phyloP scores from a whole-genome alignment of 1,284 basidiomycete species.

The Heterobasidion occidentale region DNA sequence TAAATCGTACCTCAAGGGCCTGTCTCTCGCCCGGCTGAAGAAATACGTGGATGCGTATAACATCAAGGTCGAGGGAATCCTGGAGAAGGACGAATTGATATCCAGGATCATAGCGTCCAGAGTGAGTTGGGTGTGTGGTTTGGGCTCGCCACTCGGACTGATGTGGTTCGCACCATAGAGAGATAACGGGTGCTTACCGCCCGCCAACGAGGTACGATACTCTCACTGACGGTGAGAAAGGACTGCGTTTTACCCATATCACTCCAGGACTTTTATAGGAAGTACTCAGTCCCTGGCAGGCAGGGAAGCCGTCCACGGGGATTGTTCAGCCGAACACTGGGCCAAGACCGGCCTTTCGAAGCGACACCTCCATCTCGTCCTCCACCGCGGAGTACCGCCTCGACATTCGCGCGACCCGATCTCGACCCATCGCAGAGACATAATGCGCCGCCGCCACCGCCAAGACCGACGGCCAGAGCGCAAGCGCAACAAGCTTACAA shows the following conservation, averaged over 20 bases:
- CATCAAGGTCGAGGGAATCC: conserved; percentile 48
- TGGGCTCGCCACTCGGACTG: background rate
- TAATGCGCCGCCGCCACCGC: conserved; percentile 6
- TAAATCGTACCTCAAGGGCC: conserved; percentile 40
- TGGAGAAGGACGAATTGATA: conserved; percentile 73
- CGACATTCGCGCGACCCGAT: conserved; percentile 30
- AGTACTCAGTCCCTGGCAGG: conserved; percentile 54
- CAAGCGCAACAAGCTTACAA: conserved; percentile 8
- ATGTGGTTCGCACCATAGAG: background rate
- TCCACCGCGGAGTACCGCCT: conserved; percentile 15
- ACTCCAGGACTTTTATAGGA: conserved; percentile 46
- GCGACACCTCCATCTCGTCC: conserved; percentile 16
- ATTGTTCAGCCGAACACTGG: conserved; percentile 34
- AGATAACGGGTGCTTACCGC: conserved; percentile 21
- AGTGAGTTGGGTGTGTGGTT: conserved; percentile 28
- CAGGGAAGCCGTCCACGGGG: conserved; percentile 37
- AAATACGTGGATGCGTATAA: conserved; percentile 65
- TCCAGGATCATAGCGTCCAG: conserved; percentile 50
- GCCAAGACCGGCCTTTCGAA: conserved; percentile 24
- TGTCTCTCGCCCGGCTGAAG: conserved; percentile 53
- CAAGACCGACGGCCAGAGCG: conserved; percentile 3
- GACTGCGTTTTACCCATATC: background rate
- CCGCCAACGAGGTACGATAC: conserved; percentile 39
- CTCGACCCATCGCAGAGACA: conserved; percentile 23
- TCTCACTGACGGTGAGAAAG: conserved; percentile 6